Evolutionary conservation across 208 protist genomes (phyloP).

Genomic region (Acanthamoeba divionensis): DNA sequence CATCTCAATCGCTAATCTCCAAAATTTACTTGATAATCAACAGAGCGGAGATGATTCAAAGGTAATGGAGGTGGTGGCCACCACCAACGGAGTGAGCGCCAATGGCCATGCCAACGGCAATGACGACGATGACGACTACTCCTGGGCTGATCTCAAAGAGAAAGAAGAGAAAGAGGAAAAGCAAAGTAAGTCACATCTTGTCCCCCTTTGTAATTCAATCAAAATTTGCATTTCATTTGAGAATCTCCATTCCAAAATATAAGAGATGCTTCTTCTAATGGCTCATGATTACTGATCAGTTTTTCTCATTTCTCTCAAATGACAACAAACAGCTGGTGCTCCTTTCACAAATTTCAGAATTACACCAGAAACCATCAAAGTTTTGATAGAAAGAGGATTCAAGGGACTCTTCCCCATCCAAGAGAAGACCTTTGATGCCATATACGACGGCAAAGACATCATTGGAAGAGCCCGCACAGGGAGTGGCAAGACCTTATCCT

Average conservation of each 20-base stretch:
- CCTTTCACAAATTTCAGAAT: not conserved
- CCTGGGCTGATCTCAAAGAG: not conserved
- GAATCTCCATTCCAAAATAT: not conserved
- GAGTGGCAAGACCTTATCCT: constrained; percentile 72
- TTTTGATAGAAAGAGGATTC: not conserved
- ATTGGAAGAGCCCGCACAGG: constrained; percentile 67
- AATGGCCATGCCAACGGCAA: not conserved
- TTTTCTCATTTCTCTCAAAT: not conserved
- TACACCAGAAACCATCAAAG: not conserved
- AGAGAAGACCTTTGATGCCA: not conserved
- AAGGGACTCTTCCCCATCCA: constrained; percentile 34
- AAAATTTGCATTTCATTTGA: not conserved
- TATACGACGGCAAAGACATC: constrained; percentile 63
- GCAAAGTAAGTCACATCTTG: not conserved
- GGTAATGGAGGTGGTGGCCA: not conserved
- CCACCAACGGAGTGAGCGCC: not conserved
- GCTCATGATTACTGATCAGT: not conserved
- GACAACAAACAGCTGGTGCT: not conserved
- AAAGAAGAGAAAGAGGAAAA: not conserved
- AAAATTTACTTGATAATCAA: not conserved
- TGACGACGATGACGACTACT: not conserved
- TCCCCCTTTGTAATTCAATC: not conserved
- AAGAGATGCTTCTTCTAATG: too few species aligned
- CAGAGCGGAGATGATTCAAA: not conserved
- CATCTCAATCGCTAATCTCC: not conserved